phyloP scores from a whole-genome alignment of 176 grass and related monocot genomes.

The Calamus simplicifolius region DNA sequence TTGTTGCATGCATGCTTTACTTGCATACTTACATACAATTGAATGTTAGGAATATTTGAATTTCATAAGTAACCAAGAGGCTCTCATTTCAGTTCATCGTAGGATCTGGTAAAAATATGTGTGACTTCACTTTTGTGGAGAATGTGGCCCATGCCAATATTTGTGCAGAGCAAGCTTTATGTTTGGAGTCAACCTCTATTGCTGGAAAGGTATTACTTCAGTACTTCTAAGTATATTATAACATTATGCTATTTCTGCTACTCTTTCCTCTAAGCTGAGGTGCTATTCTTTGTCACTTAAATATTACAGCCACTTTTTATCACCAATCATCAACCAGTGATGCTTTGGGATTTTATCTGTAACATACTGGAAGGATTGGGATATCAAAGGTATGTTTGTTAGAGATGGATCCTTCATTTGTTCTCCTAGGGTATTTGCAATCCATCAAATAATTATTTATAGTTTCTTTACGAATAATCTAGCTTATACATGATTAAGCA shows the following conservation, averaged over 20 bases:
- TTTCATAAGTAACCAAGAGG: background rate
- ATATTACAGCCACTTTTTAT: slow-evolving; percentile 69
- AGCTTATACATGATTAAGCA: no score
- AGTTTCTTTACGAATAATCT: no score
- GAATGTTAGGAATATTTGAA: no score
- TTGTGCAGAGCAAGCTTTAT: slow-evolving; percentile 53
- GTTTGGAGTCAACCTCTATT: slow-evolving; percentile 32
- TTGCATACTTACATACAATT: no score
- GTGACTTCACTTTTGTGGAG: slow-evolving; percentile 63
- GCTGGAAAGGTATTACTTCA: slow-evolving; percentile 56
- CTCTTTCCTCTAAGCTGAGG: background rate
- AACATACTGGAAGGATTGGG: slow-evolving; percentile 72
- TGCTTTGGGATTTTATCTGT: slow-evolving; percentile 86
- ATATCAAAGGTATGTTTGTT: slow-evolving; percentile 52
- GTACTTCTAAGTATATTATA: slow-evolving; percentile 4
- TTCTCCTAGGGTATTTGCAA: no score
- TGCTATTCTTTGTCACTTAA: no score
- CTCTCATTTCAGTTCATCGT: slow-evolving; percentile 55
- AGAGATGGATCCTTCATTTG: background rate
- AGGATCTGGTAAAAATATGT: slow-evolving; percentile 50
- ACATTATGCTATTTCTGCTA: background rate
- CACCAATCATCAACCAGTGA: slow-evolving; percentile 65
- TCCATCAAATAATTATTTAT: no score
- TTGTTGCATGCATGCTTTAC: no score
- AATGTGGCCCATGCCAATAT: slow-evolving; percentile 69